These are phyloP conservation scores for Picea glauca DNA, from an alignment of 75 land plant genomes.

Conservation along the genomic window DNA sequence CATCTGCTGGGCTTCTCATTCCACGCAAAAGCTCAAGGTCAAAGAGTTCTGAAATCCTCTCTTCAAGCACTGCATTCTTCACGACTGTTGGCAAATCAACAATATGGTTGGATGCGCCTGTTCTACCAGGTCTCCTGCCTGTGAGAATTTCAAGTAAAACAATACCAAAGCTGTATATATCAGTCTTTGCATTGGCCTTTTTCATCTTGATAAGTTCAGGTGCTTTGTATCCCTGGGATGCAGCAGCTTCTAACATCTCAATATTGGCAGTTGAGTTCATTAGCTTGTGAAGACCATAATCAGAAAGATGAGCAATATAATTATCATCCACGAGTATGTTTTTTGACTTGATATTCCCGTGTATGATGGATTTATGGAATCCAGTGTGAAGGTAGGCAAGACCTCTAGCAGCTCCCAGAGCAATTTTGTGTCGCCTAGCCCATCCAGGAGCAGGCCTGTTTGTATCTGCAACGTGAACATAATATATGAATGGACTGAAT, in stretches of 20 bases:
- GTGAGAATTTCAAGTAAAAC: constrained; percentile 31
- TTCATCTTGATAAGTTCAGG: constrained; percentile 32
- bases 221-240: constrained; percentile 33
- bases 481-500: neutral
- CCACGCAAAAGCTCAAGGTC: constrained; percentile 29
- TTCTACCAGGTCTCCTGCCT: constrained; percentile 19
- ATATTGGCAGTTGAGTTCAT: constrained; percentile 17
- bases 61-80: constrained; percentile 31
- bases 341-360: constrained; percentile 34
- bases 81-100: constrained; percentile 27
- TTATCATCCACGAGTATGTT: constrained; percentile 34
- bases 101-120: constrained; percentile 8
- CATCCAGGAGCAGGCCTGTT: constrained; percentile 20
- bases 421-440: constrained; percentile 37
- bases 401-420: constrained; percentile 34
- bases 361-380: constrained; percentile 16
- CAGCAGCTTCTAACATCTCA: constrained; percentile 29
- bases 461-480: constrained; percentile 25
- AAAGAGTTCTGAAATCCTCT: constrained; percentile 34
- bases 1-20: constrained; percentile 26
- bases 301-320: constrained; percentile 29
- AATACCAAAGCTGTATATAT: constrained; percentile 37
- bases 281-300: constrained; percentile 27
- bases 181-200: constrained; percentile 31
- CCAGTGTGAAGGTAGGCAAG: constrained; percentile 28